Conservation (phyloP, 2,329 filamentous ascomycete genomes). For the Cucurbitaria berberidis region DNA sequence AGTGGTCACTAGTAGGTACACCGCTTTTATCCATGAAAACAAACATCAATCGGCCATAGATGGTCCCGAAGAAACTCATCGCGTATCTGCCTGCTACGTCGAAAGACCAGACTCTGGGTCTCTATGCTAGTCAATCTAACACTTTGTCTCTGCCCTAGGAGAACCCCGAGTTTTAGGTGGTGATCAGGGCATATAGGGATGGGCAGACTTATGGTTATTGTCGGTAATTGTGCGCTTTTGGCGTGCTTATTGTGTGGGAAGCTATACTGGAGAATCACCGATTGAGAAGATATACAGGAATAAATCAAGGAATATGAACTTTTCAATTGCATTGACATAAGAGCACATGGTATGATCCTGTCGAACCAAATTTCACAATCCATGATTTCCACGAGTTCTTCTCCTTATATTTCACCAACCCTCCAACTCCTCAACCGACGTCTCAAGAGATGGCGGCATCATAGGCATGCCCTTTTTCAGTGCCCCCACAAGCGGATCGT, state of each 20-base stretch:
- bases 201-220: conserved; percentile 42
- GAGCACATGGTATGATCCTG: not conserved
- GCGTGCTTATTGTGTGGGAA: conserved; percentile 29
- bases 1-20: too few species aligned
- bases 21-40: conserved; percentile 64
- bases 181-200: conserved; percentile 40
- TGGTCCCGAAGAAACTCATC: conserved; percentile 51
- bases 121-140: conserved; percentile 53
- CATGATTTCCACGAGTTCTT: too few species aligned
- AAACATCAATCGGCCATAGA: conserved; percentile 66
- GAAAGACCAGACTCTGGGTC: conserved; percentile 5
- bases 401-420: conserved; percentile 28
- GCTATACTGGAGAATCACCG: conserved; percentile 27
- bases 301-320: too few species aligned
- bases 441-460: conserved; percentile 38
- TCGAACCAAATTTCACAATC: too few species aligned
- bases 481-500: conserved; percentile 37
- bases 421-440: conserved; percentile 27
- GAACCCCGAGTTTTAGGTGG: conserved; percentile 52
- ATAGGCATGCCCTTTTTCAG: conserved; percentile 41
- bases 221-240: conserved; percentile 34
- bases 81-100: conserved; percentile 23
- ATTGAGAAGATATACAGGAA: too few species aligned
- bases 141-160: conserved; percentile 62
- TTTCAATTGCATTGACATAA: not conserved